Evolutionary conservation across 164 flowering plant species (phyloP).

Genomic region (Macadamia integrifolia): DNA sequence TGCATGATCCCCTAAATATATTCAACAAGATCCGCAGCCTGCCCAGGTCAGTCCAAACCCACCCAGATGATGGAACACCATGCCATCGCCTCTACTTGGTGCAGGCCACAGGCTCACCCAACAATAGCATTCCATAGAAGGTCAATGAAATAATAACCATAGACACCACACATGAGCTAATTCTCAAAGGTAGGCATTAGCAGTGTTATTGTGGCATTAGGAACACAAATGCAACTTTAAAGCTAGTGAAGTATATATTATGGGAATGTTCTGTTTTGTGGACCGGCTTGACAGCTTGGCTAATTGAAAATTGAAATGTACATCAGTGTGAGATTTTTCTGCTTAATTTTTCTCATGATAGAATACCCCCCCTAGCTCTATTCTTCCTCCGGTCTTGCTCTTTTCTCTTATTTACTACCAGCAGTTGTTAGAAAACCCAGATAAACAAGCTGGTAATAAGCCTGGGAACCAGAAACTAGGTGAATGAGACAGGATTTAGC

Average conservation of each 20-base stretch:
- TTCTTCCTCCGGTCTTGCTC: too few relatives aligned
- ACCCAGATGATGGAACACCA: constrained; percentile 87
- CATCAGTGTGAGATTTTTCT: too few relatives aligned
- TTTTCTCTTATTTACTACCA: too few relatives aligned
- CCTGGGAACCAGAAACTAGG: too few relatives aligned
- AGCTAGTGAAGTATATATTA: not conserved
- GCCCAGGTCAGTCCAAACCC: constrained; percentile 64
- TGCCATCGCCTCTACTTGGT: constrained; percentile 78
- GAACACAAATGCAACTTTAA: constrained; percentile 5
- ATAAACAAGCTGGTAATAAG: too few relatives aligned
- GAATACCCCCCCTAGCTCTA: too few relatives aligned
- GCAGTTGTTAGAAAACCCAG: too few relatives aligned
- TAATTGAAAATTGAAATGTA: too few relatives aligned
- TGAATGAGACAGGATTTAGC: too few relatives aligned
- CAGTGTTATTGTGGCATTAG: constrained; percentile 6
- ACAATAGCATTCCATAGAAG: constrained; percentile 22
- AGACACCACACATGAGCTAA: constrained; percentile 11
- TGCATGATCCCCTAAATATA: constrained; percentile 69
- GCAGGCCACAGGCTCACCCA: constrained; percentile 70
- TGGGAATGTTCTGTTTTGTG: not conserved
- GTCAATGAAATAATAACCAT: constrained; percentile 5
- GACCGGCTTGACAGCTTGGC: not conserved
- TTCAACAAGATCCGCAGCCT: constrained; percentile 75
- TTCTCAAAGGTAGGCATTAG: constrained; percentile 13
- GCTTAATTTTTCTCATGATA: too few relatives aligned